phyloP scores from a whole-genome alignment of 148 eudicot species.

The Fagopyrum tataricum region DNA sequence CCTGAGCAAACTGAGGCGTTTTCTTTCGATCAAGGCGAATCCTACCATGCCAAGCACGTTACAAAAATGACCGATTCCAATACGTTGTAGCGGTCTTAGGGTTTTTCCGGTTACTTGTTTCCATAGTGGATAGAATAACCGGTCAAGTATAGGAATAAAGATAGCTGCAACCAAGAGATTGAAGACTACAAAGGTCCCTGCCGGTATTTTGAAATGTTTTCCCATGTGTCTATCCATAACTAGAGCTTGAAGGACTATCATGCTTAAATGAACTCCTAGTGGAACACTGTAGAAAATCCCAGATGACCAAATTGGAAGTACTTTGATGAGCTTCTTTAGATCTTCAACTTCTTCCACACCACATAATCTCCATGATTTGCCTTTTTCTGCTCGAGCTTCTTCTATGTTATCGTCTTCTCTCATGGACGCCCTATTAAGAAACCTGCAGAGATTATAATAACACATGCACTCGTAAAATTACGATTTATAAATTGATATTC shows the following conservation, averaged over 20 bases:
- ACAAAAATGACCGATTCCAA: conserved; percentile 31
- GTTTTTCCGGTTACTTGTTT: conserved; percentile 19
- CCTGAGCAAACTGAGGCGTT: conserved; percentile 20
- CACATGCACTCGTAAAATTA: too few relatives aligned
- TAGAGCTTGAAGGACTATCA: conserved; percentile 51
- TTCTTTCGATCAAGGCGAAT: conserved; percentile 39
- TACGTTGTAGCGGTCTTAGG: conserved; percentile 27
- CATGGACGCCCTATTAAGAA: conserved; percentile 36
- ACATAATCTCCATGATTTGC: conserved; percentile 35
- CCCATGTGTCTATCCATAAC: conserved; percentile 40
- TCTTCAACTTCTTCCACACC: conserved; percentile 53
- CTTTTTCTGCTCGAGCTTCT: conserved; percentile 10
- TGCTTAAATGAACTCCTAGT: conserved; percentile 23
- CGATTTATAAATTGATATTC: too few relatives aligned
- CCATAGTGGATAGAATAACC: conserved; percentile 27
- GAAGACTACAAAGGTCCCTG: conserved; percentile 29
- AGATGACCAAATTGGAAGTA: conserved; percentile 53
- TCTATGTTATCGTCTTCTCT: not conserved
- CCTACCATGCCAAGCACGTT: conserved; percentile 26
- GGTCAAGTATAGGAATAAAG: conserved; percentile 27
- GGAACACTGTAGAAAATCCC: conserved; percentile 29
- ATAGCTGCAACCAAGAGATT: conserved; percentile 30
- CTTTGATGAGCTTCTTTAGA: conserved; percentile 35
- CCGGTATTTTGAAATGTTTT: conserved; percentile 26
- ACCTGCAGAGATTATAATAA: conserved; percentile 15